Conservation (phyloP, 495 filamentous ascomycete genomes). For the Lasiosphaeriaceae sp. region DNA sequence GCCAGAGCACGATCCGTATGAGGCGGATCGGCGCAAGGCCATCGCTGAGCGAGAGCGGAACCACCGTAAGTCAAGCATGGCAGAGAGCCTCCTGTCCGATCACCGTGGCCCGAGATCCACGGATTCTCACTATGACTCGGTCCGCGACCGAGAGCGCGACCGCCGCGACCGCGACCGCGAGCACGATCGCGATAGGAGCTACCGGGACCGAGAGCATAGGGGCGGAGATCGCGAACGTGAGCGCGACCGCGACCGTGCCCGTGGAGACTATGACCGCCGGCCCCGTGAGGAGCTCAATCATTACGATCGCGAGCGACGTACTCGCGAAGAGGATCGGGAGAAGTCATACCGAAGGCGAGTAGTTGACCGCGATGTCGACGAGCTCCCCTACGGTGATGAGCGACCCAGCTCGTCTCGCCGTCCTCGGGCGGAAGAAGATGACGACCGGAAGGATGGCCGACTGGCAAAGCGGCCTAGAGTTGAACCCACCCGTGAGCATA, state of each 20-base stretch:
- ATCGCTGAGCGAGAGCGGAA: constrained; percentile 83
- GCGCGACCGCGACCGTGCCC: constrained; percentile 31
- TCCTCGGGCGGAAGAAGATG: constrained; percentile 72
- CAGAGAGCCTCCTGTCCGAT: constrained; percentile 55
- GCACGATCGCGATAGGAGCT: constrained; percentile 30
- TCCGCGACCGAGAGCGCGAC: constrained; percentile 38
- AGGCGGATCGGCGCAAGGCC: constrained; percentile 81
- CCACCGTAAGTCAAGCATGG: constrained; percentile 72
- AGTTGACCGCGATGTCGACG: constrained; percentile 70
- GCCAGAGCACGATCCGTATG: constrained; percentile 79
- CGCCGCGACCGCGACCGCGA: constrained; percentile 44
- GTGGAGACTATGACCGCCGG: constrained; percentile 36
- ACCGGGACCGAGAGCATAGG: constrained; percentile 35
- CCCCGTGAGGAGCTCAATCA: constrained; percentile 48
- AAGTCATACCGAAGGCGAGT: constrained; percentile 77
- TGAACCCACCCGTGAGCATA: constrained; percentile 57
- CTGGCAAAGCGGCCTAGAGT: constrained; percentile 53
- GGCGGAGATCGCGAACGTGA: constrained; percentile 36
- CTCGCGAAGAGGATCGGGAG: constrained; percentile 81
- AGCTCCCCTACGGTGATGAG: constrained; percentile 86
- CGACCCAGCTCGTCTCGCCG: constrained; percentile 57
- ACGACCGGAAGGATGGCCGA: constrained; percentile 24
- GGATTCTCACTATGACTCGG: constrained; percentile 34
- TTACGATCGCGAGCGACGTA: constrained; percentile 67
- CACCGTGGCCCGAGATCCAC: constrained; percentile 32